Evolutionary conservation across 1,284 basidiomycete species (phyloP), one percentile per base, ranked within the genome.

Genomic region (Ustilago xerochloae): DNA sequence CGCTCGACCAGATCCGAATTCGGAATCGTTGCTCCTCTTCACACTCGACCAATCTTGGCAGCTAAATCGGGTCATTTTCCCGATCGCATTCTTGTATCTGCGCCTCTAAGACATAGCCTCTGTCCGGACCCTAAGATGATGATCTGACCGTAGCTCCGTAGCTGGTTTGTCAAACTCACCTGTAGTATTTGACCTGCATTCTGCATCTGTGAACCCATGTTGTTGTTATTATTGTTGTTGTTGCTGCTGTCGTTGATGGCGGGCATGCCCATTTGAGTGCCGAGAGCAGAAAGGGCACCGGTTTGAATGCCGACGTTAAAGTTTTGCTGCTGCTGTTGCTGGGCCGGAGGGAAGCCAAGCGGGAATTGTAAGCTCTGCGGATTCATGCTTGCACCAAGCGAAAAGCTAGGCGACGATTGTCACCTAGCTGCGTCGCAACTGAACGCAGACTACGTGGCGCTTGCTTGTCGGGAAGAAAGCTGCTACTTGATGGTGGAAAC

Each of bases 131-230:
- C 30, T 38, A 16, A 51, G 32, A 4, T 41, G 18, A 16, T 41
- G 39, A 41, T 41, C 8, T 24, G 39, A 24, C 26, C 6, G 41
- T 9, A 43, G n/a, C n/a, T n/a, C n/a, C n/a, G n/a, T n/a, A 16
- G 33, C 33, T 22, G 18, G 13, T 16, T n/a, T 39, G 29, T 46
- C 38, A 38, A 20, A 56, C 64, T 62, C 28, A 72, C 66, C 51
- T 69, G 65, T 22, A 74, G n/a, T 52, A 74, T 60, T 26, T 60
- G 48, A 10, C 59, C 53, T 30, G 66, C 65, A 29, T 74, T 70
- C 30, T 64, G 64, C 32, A 63, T 28, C 20, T 53, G 49, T 13
- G 62, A 16, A 20, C 55, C 49, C 54, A 48, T 49, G 48, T 46
- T 56, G 32, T 43, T 43, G 10, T 20, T 12, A 24, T n/a, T n/a